Evolutionary conservation across 2,329 filamentous ascomycete genomes (phyloP).

Genomic region (Diaporthe vexans): DNA sequence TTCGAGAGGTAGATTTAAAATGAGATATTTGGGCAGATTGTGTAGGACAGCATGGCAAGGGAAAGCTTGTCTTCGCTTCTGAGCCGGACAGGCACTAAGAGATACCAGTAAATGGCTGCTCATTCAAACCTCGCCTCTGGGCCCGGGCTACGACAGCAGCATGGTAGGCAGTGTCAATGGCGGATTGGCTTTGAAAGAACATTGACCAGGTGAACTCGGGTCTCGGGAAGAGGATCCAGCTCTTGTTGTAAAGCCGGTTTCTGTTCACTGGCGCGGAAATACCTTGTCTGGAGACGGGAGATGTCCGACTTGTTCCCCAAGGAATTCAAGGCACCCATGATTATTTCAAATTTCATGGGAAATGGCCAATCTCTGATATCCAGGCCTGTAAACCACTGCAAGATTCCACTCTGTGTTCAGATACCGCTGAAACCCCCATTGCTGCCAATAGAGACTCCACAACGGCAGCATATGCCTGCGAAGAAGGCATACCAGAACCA

Average conservation of each 20-base stretch:
- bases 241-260: neutral
- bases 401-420: too few species aligned
- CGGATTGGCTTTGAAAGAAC: too few species aligned
- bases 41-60: too few species aligned
- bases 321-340: neutral
- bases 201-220: too few species aligned
- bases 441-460: neutral
- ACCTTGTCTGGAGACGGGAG: neutral
- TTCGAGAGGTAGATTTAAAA: neutral
- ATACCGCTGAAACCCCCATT: neutral
- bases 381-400: neutral
- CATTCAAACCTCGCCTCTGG: neutral
- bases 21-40: neutral
- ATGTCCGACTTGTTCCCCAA: too few species aligned
- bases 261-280: neutral
- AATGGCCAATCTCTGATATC: neutral
- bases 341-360: neutral
- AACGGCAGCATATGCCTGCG: neutral
- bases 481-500: too few species aligned
- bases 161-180: too few species aligned
- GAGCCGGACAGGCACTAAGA: neutral
- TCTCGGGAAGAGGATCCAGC: neutral
- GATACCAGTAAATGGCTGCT: neutral
- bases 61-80: too few species aligned
- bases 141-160: neutral